Percentiles rank a stretch among this genome's conserved stretches.
phyloP scores from a whole-genome alignment of 2,329 filamentous ascomycete genomes.

The Trichoderma koningiopsis region DNA sequence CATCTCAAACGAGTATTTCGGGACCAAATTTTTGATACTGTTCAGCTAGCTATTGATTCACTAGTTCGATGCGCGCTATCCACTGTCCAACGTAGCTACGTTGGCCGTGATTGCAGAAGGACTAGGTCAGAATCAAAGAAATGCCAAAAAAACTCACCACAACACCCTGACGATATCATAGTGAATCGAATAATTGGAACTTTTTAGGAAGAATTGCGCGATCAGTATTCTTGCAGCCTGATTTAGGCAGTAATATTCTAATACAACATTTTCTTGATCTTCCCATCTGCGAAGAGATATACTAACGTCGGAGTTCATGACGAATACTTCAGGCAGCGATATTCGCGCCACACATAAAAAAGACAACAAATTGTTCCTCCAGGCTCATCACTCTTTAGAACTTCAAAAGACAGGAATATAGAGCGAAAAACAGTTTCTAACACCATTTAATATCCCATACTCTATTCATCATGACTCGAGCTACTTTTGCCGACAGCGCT shows the following conservation, averaged over 20 bases:
- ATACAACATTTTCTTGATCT: background rate
- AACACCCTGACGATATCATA: background rate
- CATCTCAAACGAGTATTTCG: too few relatives aligned
- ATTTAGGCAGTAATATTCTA: background rate
- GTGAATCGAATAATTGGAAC: background rate
- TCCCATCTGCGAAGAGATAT: background rate
- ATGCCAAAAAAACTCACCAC: background rate
- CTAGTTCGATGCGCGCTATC: too few relatives aligned
- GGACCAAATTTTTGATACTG: too few relatives aligned
- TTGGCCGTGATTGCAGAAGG: background rate
- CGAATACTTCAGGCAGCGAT: slow-evolving; percentile 13
- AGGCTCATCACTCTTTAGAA: background rate
- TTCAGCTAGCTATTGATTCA: too few relatives aligned
- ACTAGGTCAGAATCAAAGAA: background rate
- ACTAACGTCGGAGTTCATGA: background rate
- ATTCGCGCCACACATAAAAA: slow-evolving; percentile 8
- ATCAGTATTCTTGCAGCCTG: background rate
- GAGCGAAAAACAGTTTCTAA: background rate
- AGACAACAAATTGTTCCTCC: too few relatives aligned
- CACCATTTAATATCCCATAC: background rate
- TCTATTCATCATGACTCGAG: background rate
- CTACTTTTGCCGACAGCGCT: slow-evolving; percentile 24
- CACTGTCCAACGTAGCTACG: too few relatives aligned
- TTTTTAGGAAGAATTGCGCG: background rate
- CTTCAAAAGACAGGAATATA: background rate